Evolutionary conservation across 2,329 filamentous ascomycete species (phyloP).

Genomic region (Coniochaeta hoffmannii): DNA sequence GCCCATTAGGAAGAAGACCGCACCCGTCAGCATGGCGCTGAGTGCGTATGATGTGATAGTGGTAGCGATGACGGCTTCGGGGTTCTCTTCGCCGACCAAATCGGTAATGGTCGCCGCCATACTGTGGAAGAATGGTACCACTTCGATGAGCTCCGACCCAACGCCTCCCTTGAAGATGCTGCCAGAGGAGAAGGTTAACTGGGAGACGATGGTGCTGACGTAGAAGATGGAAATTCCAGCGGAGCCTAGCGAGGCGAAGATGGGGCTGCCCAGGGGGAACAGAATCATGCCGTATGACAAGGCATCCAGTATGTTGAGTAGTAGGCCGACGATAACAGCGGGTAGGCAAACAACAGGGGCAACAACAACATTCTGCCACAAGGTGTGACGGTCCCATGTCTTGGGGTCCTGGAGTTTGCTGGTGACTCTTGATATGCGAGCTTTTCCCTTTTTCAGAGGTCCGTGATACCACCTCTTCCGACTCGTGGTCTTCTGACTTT

Average conservation of each 20-base stretch:
- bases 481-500: conserved; percentile 37
- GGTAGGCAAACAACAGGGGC: conserved; percentile 68
- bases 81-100: conserved; percentile 69
- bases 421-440: not conserved
- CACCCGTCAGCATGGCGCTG: conserved; percentile 83
- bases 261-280: conserved; percentile 79
- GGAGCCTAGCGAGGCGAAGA: conserved; percentile 79
- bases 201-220: conserved; percentile 91
- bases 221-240: conserved; percentile 99
- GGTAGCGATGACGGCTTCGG: conserved; percentile 83
- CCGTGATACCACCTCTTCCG: conserved; percentile 26
- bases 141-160: conserved; percentile 96
- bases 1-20: conserved; percentile 89
- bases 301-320: conserved; percentile 91
- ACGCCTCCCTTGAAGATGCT: conserved; percentile 88
- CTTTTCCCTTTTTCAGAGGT: conserved; percentile 12
- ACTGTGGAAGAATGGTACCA: conserved; percentile 97
- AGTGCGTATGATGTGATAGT: conserved; percentile 87
- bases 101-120: conserved; percentile 88
- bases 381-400: conserved; percentile 59
- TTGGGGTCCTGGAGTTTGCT: conserved; percentile 50
- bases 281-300: conserved; percentile 95
- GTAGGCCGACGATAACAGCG: conserved; percentile 77
- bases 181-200: conserved; percentile 79
- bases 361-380: conserved; percentile 59